Percentiles rank a stretch among this genome's conserved stretches.
phyloP scores from a whole-genome alignment of 108 stramenopile genomes.

The Cyclotella distinguenda region DNA sequence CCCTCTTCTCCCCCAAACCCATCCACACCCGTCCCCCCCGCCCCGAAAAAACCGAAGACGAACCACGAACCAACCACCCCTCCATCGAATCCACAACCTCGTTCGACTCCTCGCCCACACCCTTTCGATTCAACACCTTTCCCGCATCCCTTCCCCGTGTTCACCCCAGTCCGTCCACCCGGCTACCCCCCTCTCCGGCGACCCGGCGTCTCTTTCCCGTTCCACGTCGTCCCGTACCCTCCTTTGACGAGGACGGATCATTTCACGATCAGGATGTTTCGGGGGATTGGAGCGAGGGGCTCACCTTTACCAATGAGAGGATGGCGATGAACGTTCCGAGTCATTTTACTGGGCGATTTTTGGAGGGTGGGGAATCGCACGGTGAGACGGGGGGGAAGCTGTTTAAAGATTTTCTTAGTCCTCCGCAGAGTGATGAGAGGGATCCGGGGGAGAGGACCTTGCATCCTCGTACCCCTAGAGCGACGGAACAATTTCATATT shows the following conservation, averaged over 20 bases:
- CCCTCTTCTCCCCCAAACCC: conserved; percentile 24
- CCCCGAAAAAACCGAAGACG: conserved; percentile 2
- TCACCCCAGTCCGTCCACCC: too few relatives aligned
- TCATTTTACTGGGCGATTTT: conserved; percentile 8
- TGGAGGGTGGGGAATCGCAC: too few relatives aligned
- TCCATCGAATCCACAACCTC: too few relatives aligned
- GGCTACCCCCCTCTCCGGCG: conserved; percentile 51
- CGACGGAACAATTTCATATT: conserved; percentile 23
- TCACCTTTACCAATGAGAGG: conserved; percentile 11
- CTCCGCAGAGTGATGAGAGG: not conserved
- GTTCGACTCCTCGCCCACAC: conserved; percentile 50
- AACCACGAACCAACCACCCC: conserved; percentile 5
- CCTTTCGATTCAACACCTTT: conserved; percentile 80
- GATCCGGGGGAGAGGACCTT: conserved; percentile 12
- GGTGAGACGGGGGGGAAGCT: too few relatives aligned
- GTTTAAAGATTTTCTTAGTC: conserved; percentile 48
- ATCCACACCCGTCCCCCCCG: conserved; percentile 1
- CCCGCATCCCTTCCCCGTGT: conserved; percentile 81
- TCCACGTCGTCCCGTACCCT: too few relatives aligned
- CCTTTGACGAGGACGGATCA: conserved; percentile 28
- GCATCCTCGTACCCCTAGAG: conserved; percentile 37
- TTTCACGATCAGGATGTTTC: conserved; percentile 32
- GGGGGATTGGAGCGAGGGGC: conserved; percentile 36
- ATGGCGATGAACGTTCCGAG: conserved; percentile 7
- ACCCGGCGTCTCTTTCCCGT: conserved; percentile 48